A percentile compares a stretch with the other conserved stretches of the same genome.
Evolutionary conservation across 768 basidiomycete genomes (phyloP).

Genomic region (Leccinum barrowsii): DNA sequence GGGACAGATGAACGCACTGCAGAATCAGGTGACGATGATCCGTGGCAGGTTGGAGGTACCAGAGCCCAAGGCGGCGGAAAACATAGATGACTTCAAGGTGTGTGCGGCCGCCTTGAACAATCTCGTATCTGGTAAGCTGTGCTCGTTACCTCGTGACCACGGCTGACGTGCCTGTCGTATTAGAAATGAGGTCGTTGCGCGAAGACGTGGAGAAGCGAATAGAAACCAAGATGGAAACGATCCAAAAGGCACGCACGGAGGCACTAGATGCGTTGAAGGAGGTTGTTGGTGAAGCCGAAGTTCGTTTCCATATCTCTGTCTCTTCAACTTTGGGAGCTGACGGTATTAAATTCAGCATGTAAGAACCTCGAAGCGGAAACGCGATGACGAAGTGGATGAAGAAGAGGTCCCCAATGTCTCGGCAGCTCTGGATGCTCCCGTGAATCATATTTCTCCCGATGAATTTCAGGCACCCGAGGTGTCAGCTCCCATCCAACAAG

Average conservation of each 20-base stretch:
- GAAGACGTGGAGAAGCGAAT: slow-evolving; percentile 45
- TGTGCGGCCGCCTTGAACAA: slow-evolving; percentile 36
- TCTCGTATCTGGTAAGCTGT: slow-evolving; percentile 41
- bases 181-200: slow-evolving; percentile 46
- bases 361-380: slow-evolving; percentile 62
- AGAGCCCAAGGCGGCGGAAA: slow-evolving; percentile 6
- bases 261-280: slow-evolving; percentile 36
- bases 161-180: not conserved
- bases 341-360: slow-evolving; percentile 24
- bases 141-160: not conserved
- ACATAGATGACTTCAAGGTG: slow-evolving; percentile 22
- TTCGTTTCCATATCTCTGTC: slow-evolving; percentile 14
- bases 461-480: not conserved
- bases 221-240: slow-evolving; percentile 41
- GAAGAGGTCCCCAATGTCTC: not conserved
- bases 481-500: not conserved
- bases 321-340: slow-evolving; percentile 18
- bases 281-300: slow-evolving; percentile 34
- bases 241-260: slow-evolving; percentile 40
- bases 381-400: slow-evolving; percentile 39
- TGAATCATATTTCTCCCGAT: not conserved
- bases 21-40: slow-evolving; percentile 18
- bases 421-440: not conserved
- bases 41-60: slow-evolving; percentile 20
- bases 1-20: slow-evolving; percentile 20